These are phyloP conservation scores for Pythium sp. DNA, from an alignment of 352 stramenopile species.

Conservation along the genomic window DNA sequence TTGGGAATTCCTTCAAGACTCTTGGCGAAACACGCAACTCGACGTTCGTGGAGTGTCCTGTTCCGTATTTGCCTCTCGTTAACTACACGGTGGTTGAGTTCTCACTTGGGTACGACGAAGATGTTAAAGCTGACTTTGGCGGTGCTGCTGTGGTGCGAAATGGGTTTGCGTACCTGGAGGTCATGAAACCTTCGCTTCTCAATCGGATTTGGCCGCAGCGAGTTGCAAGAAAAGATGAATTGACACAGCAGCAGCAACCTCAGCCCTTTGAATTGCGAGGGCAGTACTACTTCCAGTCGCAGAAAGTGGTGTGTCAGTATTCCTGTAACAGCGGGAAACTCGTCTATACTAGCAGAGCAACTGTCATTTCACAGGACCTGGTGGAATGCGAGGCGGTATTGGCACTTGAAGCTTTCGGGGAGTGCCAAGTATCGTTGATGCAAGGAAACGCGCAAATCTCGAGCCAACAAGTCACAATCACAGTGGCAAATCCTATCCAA, in stretches of 20 bases:
- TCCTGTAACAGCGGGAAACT: conserved; percentile 13
- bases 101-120: conserved; percentile 12
- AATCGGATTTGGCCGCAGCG: background rate
- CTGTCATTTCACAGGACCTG: conserved; percentile 18
- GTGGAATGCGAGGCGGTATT: conserved; percentile 25
- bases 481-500: conserved; percentile 13
- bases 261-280: conserved; percentile 29
- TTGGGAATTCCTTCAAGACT: conserved; percentile 22
- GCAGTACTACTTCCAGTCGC: conserved; percentile 24
- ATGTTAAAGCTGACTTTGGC: background rate
- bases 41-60: conserved; percentile 24
- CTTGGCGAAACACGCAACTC: conserved; percentile 9
- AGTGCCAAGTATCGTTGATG: conserved; percentile 26
- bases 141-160: background rate
- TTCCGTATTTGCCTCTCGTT: conserved; percentile 22
- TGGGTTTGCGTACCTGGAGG: conserved; percentile 8
- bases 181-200: conserved; percentile 14
- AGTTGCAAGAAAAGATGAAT: background rate
- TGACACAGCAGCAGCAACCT: background rate
- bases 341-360: conserved; percentile 10
- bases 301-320: conserved; percentile 24
- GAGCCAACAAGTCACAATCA: conserved; percentile 21
- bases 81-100: conserved; percentile 27
- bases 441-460: conserved; percentile 26
- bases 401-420: background rate